A percentile compares a stretch with the other conserved stretches of the same genome.
Conservation (phyloP, 2,329 filamentous ascomycete species). For the Talaromyces marneffei region DNA sequence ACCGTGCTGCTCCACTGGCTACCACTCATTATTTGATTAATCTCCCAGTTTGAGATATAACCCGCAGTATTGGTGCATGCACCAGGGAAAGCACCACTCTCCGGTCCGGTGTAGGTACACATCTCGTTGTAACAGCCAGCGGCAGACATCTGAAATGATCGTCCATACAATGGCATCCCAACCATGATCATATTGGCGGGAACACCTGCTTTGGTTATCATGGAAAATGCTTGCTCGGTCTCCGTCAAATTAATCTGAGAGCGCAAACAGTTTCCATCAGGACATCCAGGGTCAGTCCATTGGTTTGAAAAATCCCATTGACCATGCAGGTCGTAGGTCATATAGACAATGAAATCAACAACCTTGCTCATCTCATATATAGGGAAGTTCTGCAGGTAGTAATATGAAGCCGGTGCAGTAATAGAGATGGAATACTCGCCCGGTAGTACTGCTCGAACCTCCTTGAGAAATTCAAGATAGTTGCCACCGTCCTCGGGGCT, state of each 20-base stretch:
- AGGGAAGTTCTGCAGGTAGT: slow-evolving; percentile 30
- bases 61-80: slow-evolving; percentile 33
- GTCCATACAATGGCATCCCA: slow-evolving; percentile 31
- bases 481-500: slow-evolving; percentile 26
- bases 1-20: background rate
- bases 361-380: slow-evolving; percentile 23
- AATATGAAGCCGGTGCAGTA: slow-evolving; percentile 22
- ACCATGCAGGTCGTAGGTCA: slow-evolving; percentile 37
- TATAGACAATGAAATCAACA: slow-evolving; percentile 34
- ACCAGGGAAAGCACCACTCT: slow-evolving; percentile 27
- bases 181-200: slow-evolving; percentile 27
- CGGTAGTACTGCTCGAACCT: slow-evolving; percentile 19
- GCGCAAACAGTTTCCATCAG: slow-evolving; percentile 28
- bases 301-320: slow-evolving; percentile 25
- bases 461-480: slow-evolving; percentile 31
- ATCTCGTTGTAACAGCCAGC: slow-evolving; percentile 24
- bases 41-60: slow-evolving; percentile 25
- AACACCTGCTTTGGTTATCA: slow-evolving; percentile 32
- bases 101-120: slow-evolving; percentile 30
- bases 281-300: slow-evolving; percentile 21
- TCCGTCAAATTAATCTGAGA: slow-evolving; percentile 39
- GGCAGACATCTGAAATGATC: slow-evolving; percentile 29
- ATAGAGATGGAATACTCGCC: slow-evolving; percentile 20
- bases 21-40: background rate
- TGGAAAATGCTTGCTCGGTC: slow-evolving; percentile 27